Base-by-base conservation (phyloP, 2,329 filamentous ascomycete genomes). In the Amylocarpus encephaloides region DNA sequence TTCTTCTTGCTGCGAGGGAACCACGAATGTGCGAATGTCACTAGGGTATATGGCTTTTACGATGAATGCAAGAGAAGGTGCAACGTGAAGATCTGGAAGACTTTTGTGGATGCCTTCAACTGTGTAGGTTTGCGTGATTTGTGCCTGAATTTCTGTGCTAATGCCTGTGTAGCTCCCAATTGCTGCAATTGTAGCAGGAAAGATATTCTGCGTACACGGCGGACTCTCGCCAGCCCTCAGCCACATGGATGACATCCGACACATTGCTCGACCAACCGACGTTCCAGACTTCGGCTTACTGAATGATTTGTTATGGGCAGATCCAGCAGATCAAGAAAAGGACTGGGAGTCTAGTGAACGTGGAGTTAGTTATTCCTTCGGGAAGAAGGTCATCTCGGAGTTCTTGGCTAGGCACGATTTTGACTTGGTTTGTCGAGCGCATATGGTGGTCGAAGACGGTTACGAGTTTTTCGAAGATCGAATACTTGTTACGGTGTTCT, bases 381-480 rank as follows among this genome's bases (percentile, higher is more conserved):
- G 92, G 43, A 97, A 97, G 70, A 93, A 94, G 65, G 92, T 98
- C 58, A 97, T 98, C 55, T 91, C 91, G 68, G 90, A 97, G 62
- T 98, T 98, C 67, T 73, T 98, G 57, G 85, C 90, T 52, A 82
- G 87, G 49, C 93, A 98, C 67, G 93, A 98, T 70, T 97, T 98
- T 67, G 93, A 98, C 68, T 74, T 98, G 45, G 92, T 98, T 46
- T 98, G 93, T 67, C 85, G 93, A 59, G 93, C 93, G 43, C 93
- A 98, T 71, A 97, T 97, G 93, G 93, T 98, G 46, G 93, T 98
- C 18, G 93, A 98, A 69, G 93, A 98, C 66, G 93, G 93, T 10
- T 98, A 98, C 70, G 93, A 98, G 65, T 98, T 98, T 70, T 98
- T 97, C 69, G 95, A 88, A 55, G 93, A 98, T 67, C 80, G 93